phyloP scores from a whole-genome alignment of 2,329 filamentous ascomycete genomes.

The Trichoderma sp. region DNA sequence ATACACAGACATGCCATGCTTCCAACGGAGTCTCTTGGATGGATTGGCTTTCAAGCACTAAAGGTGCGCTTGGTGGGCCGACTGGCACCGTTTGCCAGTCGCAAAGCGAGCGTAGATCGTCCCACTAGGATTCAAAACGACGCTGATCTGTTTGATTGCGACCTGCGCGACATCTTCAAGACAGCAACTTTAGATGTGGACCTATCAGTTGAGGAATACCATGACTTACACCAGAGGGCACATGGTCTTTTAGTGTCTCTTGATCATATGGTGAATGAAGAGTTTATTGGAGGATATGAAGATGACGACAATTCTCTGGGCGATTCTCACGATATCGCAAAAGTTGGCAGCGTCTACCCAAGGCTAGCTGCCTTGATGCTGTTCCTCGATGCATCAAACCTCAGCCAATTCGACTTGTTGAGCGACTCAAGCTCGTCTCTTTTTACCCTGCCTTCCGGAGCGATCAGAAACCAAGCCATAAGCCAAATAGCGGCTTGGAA shows the following conservation, averaged over 20 bases:
- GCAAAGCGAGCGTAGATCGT: neutral
- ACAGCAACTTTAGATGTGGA: neutral
- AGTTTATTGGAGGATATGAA: neutral
- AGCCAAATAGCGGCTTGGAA: neutral
- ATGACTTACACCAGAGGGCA: neutral
- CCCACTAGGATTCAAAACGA: conserved; percentile 2
- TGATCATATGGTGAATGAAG: neutral
- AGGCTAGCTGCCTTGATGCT: neutral
- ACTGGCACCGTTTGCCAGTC: neutral
- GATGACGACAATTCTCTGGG: neutral
- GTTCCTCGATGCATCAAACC: neutral
- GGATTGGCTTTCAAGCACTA: conserved; percentile 11
- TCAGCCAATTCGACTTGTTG: neutral
- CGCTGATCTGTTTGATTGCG: conserved; percentile 5
- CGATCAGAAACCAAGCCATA: neutral
- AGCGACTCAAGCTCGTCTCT: neutral
- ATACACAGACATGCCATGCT: neutral
- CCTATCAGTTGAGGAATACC: neutral
- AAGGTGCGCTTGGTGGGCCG: conserved; percentile 10
- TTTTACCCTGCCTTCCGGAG: neutral
- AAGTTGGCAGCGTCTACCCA: neutral
- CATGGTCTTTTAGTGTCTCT: neutral
- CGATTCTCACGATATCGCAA: neutral
- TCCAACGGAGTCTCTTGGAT: conserved; percentile 2
- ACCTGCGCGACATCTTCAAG: neutral